These are phyloP conservation scores for Takashimella koratensis DNA, from an alignment of 1,284 basidiomycete genomes.

Conservation along the genomic window DNA sequence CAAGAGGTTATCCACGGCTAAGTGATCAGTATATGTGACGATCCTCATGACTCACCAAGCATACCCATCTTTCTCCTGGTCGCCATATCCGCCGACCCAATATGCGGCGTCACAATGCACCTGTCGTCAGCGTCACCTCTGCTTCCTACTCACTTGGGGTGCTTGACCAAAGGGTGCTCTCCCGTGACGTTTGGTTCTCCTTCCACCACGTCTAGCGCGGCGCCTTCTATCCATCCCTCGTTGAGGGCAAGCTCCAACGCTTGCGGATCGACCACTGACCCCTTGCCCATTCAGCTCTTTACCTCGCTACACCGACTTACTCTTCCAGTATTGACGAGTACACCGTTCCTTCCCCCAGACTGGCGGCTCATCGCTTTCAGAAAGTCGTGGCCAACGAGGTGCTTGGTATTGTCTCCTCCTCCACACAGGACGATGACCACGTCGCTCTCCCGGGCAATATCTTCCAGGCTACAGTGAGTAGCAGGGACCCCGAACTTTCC, in stretches of 20 bases:
- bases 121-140: background rate
- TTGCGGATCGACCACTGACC: background rate
- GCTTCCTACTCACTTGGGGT: background rate
- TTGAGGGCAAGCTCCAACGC: background rate
- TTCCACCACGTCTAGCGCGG: background rate
- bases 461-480: background rate
- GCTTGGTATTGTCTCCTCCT: background rate
- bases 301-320: too few relatives aligned
- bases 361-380: background rate
- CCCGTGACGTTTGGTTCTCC: background rate
- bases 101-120: background rate
- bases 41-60: background rate
- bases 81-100: background rate
- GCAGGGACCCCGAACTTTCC: background rate
- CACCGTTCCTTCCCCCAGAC: background rate
- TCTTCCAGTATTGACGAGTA: background rate
- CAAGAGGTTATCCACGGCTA: too few relatives aligned
- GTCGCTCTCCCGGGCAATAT: background rate
- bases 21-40: too few relatives aligned
- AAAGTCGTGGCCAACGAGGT: background rate
- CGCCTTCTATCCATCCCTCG: background rate
- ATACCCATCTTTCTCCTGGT: background rate
- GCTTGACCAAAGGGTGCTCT: background rate
- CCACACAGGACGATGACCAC: background rate
- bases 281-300: background rate